Evolutionary conservation across 139 green algal genomes (phyloP).

Genomic region (Desmodesmus armatus): DNA sequence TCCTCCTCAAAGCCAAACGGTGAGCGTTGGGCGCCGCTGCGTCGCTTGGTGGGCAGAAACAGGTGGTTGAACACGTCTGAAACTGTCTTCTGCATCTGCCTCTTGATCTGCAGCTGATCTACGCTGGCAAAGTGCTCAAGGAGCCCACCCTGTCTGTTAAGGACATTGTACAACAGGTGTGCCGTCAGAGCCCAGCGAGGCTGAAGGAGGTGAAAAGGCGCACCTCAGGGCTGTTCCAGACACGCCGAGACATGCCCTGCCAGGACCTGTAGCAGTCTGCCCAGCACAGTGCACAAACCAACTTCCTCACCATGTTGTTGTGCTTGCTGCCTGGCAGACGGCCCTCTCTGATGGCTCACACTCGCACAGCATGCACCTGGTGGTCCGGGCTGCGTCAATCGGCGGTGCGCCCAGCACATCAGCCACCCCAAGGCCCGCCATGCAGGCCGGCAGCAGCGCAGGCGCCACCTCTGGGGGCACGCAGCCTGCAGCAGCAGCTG

Average conservation of each 20-base stretch:
- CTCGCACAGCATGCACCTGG: constrained; percentile 69
- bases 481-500: background rate
- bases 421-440: background rate
- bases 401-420: background rate
- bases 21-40: no score
- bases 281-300: no score
- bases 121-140: constrained; percentile 75
- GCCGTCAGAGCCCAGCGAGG: background rate
- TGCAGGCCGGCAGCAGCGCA: background rate
- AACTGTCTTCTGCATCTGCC: no score
- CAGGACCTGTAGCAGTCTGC: no score
- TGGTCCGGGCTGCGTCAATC: constrained; percentile 51
- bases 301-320: no score
- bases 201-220: background rate
- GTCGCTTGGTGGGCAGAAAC: background rate
- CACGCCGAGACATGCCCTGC: background rate
- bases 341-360: no score
- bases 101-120: constrained; percentile 67
- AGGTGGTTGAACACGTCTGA: background rate
- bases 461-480: background rate
- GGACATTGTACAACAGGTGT: constrained; percentile 54
- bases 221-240: background rate
- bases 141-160: constrained; percentile 31
- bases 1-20: constrained; percentile 47
- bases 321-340: background rate